Conservation (phyloP, 805 yeast genomes). For the Schizosaccharomyces cryophilus region DNA sequence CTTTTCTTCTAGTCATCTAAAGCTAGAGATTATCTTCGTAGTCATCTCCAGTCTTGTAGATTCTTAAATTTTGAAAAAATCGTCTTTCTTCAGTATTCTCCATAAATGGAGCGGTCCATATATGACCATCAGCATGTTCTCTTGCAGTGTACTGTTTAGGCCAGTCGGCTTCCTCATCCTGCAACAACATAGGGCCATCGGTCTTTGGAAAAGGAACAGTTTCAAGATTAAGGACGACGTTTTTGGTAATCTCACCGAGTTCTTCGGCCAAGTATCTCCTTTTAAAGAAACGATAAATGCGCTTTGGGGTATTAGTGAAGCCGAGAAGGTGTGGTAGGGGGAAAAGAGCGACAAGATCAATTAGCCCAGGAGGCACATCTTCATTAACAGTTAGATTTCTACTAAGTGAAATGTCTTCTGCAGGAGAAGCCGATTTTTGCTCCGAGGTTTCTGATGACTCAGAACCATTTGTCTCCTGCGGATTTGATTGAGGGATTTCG, state of each 20-base stretch:
- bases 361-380: not conserved
- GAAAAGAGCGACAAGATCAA: conserved; percentile 46
- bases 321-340: conserved; percentile 63
- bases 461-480: no score
- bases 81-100: not conserved
- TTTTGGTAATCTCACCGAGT: conserved; percentile 29
- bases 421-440: not conserved
- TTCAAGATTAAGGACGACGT: conserved; percentile 20
- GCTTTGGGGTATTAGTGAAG: conserved; percentile 45
- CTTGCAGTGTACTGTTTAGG: not conserved
- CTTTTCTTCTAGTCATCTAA: no score
- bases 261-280: conserved; percentile 47
- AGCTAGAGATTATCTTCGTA: not conserved
- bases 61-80: not conserved
- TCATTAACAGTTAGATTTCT: not conserved
- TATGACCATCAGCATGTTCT: not conserved
- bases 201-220: not conserved
- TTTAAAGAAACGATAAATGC: conserved; percentile 57
- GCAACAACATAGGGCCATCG: not conserved
- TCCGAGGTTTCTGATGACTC: no score
- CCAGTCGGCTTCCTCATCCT: conserved; percentile 1
- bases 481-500: no score
- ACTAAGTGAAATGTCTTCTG: not conserved
- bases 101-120: conserved; percentile 1
- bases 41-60: not conserved